Base-by-base conservation (phyloP, 345 rosid species). In the Populus simonii region DNA sequence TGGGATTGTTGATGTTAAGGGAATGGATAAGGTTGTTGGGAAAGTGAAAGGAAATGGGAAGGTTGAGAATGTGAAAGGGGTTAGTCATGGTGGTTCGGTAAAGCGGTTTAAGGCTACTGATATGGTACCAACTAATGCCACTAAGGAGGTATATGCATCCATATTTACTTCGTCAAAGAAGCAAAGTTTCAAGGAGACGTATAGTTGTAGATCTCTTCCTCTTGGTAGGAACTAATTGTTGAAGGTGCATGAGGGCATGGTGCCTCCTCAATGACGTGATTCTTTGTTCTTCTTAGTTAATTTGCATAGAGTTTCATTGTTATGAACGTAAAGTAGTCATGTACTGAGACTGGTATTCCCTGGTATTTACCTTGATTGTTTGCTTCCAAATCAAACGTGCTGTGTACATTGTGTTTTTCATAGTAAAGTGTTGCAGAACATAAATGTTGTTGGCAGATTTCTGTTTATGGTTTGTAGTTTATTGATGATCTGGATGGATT, bases 81-180 rank as follows among this genome's bases (percentile, higher is more conserved):
- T 3, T 13, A 76, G 43, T 74, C 77, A 78, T 76, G 92, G 87
- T 10, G 47, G 75, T 39, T 29, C 80, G 0, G 84, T 78, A 82
- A 96, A 94, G 88, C 81, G 85, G 78, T 92, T 92, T 78, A 92
- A 87, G 80, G 97, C 93, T 0, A 80, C 39, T 1, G 94, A 89
- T 84, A 68, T 79, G 43, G 92, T 87, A 7, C 99, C 99, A 1
- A 83, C 88, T 39, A 86, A 94, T 89, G 94, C 99, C 2, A 96
- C 86, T 1, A 91, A 91, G 87, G 92, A 89, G 74, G 96, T 94
- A 5, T 92, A 91, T 81, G 94, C 99, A 38, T 96, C 98, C 2
- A 89, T 96, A 25, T 96, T 96, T 82, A 92, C 95, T 16, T 92
- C 97, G 0, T 94, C 97, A 1, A 92, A 74, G 84, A 94, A 92